Base-by-base conservation (phyloP, 2,329 filamentous ascomycete species). In the Aspergillus fumigatus region DNA sequence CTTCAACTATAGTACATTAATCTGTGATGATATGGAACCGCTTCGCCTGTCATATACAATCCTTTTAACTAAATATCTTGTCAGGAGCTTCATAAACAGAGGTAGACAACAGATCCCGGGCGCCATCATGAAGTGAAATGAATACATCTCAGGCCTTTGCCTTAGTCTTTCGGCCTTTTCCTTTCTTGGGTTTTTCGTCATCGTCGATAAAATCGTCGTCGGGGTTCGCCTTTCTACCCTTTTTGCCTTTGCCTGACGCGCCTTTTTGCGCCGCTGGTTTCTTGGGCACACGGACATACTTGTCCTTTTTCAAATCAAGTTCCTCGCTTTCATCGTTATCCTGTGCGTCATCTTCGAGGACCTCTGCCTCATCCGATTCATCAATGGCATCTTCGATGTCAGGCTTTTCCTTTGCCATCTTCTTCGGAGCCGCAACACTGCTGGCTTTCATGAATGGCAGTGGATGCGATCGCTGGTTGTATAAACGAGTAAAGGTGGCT, bases 351-450 rank as follows among this genome's bases (percentile, higher is more conserved):
- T 77, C 79, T 49, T 79, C 76, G 1, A 84, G 75, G 27, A 79
- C 77, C 35, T 86, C 86, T n/a, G 81, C 87, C 21, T 87, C 84
- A 48, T 96, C 93, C 4, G 91, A 92, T 65, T 96, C 93, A 50
- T 97, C 92, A 53, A 99, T 88, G 1, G 92, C 94, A 75, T 99
- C 94, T 75, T 99, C 94, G 32, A 99, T 82, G 76, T 99, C 94
- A 0, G 94, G 95, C 59, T 88, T 89, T 50, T 93, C 91, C 73
- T 84, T 85, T 26, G 84, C 78, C 43, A 81, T 77, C 66, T 86
- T 88, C 78, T 90, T 91, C 4, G 90, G 86, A 3, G 85, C 88
- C 9, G 85, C 73, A 17, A 94, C 83, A 61, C 82, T 90, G 66
- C 84, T 91, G 2, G 92, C 90, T 75, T 97, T 97, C 86, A 97